These are phyloP conservation scores for Astragalus membranaceus DNA, from an alignment of 306 rosid genomes.

Conservation along the genomic window DNA sequence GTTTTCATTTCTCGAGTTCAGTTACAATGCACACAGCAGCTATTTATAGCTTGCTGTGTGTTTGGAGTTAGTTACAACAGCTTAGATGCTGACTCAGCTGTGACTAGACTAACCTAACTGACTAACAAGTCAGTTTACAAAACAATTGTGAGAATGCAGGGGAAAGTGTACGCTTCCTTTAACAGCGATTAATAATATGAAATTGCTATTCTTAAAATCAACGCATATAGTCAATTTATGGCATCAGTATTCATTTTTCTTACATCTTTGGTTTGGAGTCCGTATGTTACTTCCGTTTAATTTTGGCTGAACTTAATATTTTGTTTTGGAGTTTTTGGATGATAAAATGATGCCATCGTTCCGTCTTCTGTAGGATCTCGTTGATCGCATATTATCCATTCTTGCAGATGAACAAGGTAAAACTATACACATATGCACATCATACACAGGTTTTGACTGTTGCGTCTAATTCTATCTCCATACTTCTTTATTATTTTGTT, in stretches of 20 bases:
- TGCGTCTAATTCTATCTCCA: background rate
- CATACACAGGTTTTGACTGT: background rate
- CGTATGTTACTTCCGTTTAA: constrained; percentile 1
- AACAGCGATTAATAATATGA: background rate
- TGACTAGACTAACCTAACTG: too few relatives aligned
- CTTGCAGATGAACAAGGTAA: constrained; percentile 87
- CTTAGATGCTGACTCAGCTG: too few relatives aligned
- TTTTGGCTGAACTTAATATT: background rate
- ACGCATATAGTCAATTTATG: background rate
- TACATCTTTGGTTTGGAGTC: background rate
- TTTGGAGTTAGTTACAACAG: too few relatives aligned
- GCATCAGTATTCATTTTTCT: background rate
- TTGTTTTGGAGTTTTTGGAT: constrained; percentile 16
- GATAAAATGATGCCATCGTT: background rate
- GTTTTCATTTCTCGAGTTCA: too few relatives aligned
- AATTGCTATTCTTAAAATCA: background rate
- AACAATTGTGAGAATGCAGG: too few relatives aligned
- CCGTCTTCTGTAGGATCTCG: constrained; percentile 64
- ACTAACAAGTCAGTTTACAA: too few relatives aligned
- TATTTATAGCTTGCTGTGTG: too few relatives aligned
- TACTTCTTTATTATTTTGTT: background rate
- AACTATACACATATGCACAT: background rate
- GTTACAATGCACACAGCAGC: too few relatives aligned
- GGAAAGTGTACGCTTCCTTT: too few relatives aligned
- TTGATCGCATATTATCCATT: constrained; percentile 63